Evolutionary conservation across 345 rosid species (phyloP), one percentile per base, ranked within the genome.

Genomic region (Litchi chinensis): DNA sequence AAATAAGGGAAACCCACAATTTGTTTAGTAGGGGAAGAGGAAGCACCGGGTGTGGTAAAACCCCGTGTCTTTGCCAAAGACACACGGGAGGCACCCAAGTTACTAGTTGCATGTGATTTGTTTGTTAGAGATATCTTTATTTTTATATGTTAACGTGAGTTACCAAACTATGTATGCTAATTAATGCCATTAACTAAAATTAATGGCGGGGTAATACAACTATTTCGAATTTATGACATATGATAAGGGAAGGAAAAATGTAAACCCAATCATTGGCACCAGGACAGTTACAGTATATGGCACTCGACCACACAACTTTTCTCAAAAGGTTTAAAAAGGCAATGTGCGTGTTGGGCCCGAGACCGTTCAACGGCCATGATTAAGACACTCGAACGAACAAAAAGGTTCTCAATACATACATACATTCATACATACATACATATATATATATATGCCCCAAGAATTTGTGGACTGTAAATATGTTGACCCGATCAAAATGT

Each of bases 361-460:
- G 82, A 82, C 82, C 57, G 76, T 77, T 75, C 85, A 80, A 82
- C 83, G 85, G 71, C 78, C 83, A 46, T 69, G 85, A 85, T 69
- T 54, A 80, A 85, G 83, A 82, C 80, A 67, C 74, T 48, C 65
- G 72, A 82, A 82, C 85, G 57, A 82, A 69, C 85, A 60, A 70
- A 70, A 66, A 18, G 52, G 26, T 46, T 0, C 3, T 7, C n/a
- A n/a, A 6, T 10, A 68, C 16, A 68, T 41, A 4, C 10, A 1
- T 26, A 26, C 1, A 26, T 26, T n/a, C 6, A 6, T 10, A 68
- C 16, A 68, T 41, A 4, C 10, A 1, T 26, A 26, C 1, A 26
- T 26, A 26, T 26, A 26, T 26, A 26, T 26, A 26, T 26, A 26
- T 26, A 0, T 0, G 28, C 28, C 37, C 37, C 37, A 32, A 32